Evolutionary conservation across 192 early-diverging fungal genomes (phyloP), one percentile per base, ranked within the genome.

Genomic region (Rhizophlyctis rosea): DNA sequence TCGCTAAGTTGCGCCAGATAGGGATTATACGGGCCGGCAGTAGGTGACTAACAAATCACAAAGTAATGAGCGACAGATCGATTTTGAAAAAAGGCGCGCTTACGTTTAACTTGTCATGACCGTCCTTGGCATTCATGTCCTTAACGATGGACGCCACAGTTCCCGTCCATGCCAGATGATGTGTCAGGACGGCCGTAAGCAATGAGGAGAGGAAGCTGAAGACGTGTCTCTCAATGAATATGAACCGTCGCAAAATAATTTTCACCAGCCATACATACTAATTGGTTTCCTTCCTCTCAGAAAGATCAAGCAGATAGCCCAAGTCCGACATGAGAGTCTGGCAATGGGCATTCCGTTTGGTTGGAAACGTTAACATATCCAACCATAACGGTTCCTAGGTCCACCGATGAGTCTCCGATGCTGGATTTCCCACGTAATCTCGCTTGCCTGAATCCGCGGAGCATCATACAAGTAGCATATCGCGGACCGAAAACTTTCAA

Each of bases 1-100:
- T 69, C 56, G 47, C 47, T 69, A 24, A 69, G 21, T 69, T 69
- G 67, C 0, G 35, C 65, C 32, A 69, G 29, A 35, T 69, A 69
- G 3, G 47, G 67, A 47, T 69, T 69, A 18, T 57, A 69, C 29
- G 61, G 65, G 14, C 25, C 21, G 9, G 51, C 23, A 67, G 16
- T 7, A 18, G 7, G 39, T 44, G 9, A 18, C 39, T 44, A n/a
- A n/a, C n/a, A n/a, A n/a, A n/a, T n/a, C n/a, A 59, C 3, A n/a
- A 59, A 4, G 21, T 50, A 28, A 23, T 3, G 4, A n/a, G 48
- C 44, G 36, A 52, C 29, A 18, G 53, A 1, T n/a, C 18, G 3
- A 25, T 27, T 54, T n/a, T 3, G 53, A 29, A 27, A 18, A 29
- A 36, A 2, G 57, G 16, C 27, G 3, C 0, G 13, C n/a, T 16